Base-by-base conservation (phyloP, 164 flowering plant species). In the Cinnamomum chago region DNA sequence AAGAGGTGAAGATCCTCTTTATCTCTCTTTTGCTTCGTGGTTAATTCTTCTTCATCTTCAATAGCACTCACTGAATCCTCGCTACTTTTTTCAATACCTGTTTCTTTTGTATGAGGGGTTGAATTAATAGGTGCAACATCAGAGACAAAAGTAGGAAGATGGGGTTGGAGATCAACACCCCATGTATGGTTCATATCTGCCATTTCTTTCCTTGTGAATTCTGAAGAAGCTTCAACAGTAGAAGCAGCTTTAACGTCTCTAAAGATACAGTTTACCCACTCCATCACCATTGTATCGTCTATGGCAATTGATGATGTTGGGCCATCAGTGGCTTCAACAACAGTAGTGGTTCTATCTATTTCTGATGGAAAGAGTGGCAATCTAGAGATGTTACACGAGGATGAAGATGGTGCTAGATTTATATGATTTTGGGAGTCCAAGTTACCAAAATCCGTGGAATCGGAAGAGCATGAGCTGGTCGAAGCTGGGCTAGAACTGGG, bases 1-100 rank as follows among this genome's bases (percentile, higher is more conserved):
- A 96, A 81, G 15, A 96, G 89, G 82, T 90, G 98, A 13, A 96
- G 80, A 1, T 98, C 99, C 71, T 92, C 95, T 62, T 93, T 95
- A 79, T 94, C 97, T 72, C 88, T 79, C 82, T 88, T 85, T 72
- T 84, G 87, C 72, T 86, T 35, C 1, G 40, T 35, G 40, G 89
- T 70, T 82, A 66, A 50, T 80, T 55, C 80, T 93, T 89, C 52
- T 85, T 88, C 75, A 35, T 35, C 40, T 35, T 35, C 40, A 5
- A 35, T 35, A 35, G 40, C 72, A 86, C 73, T 88, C 88, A 75
- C 60, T 12, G 69, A 15, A 15, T 2, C 23, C 65, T 51, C 67
- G 11, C 13, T 71, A 25, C 7, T 28, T 40, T 30, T 76, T 17
- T 22, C 6, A 52, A 5, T 35, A 5, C 40, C 20, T 55, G 28